Conservation (phyloP, 768 basidiomycete genomes). For the Leccinellum luteum region DNA sequence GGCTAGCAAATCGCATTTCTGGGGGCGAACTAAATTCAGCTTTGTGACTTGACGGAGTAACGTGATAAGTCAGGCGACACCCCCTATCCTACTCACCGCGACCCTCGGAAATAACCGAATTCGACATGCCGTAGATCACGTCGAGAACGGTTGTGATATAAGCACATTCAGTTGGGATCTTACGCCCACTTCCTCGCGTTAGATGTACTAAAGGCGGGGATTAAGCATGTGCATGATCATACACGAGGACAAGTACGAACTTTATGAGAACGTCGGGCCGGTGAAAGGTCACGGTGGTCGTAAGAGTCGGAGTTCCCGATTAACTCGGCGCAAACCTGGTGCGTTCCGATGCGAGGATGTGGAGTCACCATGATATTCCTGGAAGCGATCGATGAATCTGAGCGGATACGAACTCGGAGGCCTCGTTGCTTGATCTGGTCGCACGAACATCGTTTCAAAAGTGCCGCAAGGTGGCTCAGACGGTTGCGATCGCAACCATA, state of each 20-base stretch:
- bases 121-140: constrained; percentile 2
- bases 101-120: constrained; percentile 15
- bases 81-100: constrained; percentile 37
- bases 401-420: constrained; percentile 1
- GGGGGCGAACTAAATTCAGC: not conserved
- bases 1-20: not conserved
- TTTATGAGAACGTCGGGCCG: not conserved
- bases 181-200: constrained; percentile 39
- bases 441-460: not conserved
- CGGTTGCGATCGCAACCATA: not conserved
- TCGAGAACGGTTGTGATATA: not conserved
- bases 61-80: constrained; percentile 21
- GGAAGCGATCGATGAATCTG: constrained; percentile 4
- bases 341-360: not conserved
- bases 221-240: not conserved
- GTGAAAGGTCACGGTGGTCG: not conserved
- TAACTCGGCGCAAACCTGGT: not conserved
- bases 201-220: not conserved
- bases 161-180: constrained; percentile 44
- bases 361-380: too few species aligned
- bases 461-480: not conserved
- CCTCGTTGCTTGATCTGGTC: not conserved
- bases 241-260: not conserved
- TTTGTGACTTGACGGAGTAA: constrained; percentile 36
- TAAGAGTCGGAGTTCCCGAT: not conserved